Evolutionary conservation across 768 basidiomycete genomes (phyloP), one percentile per base, ranked within the genome.

Genomic region (Tulasnella sp.): DNA sequence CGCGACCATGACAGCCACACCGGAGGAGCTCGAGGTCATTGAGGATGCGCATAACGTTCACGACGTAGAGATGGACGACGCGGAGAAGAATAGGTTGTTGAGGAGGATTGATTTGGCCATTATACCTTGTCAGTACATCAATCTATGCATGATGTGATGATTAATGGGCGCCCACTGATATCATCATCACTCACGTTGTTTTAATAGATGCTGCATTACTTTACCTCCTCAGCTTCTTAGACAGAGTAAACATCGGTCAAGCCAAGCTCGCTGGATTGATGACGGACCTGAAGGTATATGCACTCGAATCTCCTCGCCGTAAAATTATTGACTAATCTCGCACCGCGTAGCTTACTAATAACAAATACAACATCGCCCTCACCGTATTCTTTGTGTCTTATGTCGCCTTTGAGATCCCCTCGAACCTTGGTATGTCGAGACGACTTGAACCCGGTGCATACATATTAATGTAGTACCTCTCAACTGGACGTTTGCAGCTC

Each of bases 321-420:
- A n/a, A n/a, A n/a, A n/a, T n/a, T n/a, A n/a, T n/a, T n/a, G n/a
- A n/a, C n/a, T n/a, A n/a, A 38, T 45, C 55, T 56, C 30, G 32
- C 26, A 38, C 19, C 7, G 10, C 47, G 60, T 62, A 17, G 58
- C 53, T 60, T 43, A 43, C 38, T 7, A 15, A 26, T 26, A 49
- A 30, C 50, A 7, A 26, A 50, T 41, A 3, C 44, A 29, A 8
- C 17, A 38, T 15, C 7, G 26, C 42, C 32, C 42, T 45, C 42
- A 64, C 66, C 15, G 56, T 70, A 23, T 70, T 71, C 63, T 70
- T 71, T 62, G 68, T 68, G 9, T 64, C 64, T 26, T 72, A 72
- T 51, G 70, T 70, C 3, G 61, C 61, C 23, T 64, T 63, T 19
- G 70, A 70, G 44, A 51, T 64, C 15, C 67, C 67, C 19, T 56